Evolutionary conservation across 352 stramenopile species (phyloP), one percentile per base, ranked within the genome.

Genomic region (Achlya hypogyna): DNA sequence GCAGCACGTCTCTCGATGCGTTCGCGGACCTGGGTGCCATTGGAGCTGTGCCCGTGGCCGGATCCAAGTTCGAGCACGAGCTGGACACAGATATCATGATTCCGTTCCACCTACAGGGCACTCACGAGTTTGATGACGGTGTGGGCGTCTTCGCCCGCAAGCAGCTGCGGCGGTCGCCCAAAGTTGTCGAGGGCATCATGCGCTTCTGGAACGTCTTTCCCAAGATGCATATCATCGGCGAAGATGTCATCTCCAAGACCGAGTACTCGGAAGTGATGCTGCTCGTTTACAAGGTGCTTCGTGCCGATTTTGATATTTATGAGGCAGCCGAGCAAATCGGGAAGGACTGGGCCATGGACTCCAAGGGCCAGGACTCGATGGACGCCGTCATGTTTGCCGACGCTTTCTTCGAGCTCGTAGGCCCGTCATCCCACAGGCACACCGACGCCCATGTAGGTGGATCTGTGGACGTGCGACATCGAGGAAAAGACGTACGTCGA

Each of bases 381-480:
- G 77, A 34, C 16, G 82, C 81, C 31, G 78, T 89, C 6, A 76
- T 87, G 58, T 92, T 92, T 65, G 84, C 80, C 67, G 63, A 75
- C 0, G 79, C 84, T 0, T 32, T 92, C 0, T 92, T 92, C 45
- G 84, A 92, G 62, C 72, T 92, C 25, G 84, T 67, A 25, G n/a
- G n/a, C n/a, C n/a, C 23, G 31, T 31, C 12, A 10, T 53, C 27
- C 22, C 16, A 18, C 10, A 51, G 18, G 12, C 31, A 47, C 23
- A 4, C 51, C 6, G 23, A 25, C 29, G 47, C 8, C 8, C 29
- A 4, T 45, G 16, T 58, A 67, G 60, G 60, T 92, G 5, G 81
- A 92, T 43, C 64, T 92, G 9, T 92, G 84, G 84, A 92, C 84
- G 0, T 92, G 84, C 71, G 84, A 92, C 67, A 76, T 88, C 14